Percentiles rank a stretch among this genome's conserved stretches.
Conservation (phyloP, 2,329 filamentous ascomycete species). For the Orbilia quercus region DNA sequence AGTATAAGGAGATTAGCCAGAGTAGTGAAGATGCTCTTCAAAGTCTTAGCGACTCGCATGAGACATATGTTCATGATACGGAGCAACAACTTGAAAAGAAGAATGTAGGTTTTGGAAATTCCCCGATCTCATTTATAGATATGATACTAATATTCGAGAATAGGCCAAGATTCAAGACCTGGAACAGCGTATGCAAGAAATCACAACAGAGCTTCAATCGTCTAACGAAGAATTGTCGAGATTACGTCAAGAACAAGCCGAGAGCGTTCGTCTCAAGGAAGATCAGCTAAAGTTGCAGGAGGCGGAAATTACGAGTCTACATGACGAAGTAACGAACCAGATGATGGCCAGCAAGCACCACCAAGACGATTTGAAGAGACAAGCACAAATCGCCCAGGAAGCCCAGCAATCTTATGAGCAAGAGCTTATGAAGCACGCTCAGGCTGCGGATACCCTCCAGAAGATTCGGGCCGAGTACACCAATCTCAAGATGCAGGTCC, state of each 20-base stretch:
- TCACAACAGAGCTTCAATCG: constrained; percentile 81
- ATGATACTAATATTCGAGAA: constrained; percentile 9
- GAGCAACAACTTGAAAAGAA: constrained; percentile 80
- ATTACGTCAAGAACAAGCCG: constrained; percentile 82
- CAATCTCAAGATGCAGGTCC: constrained; percentile 80
- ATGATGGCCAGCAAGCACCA: constrained; percentile 83
- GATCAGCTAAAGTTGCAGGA: constrained; percentile 85
- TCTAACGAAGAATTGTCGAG: constrained; percentile 84
- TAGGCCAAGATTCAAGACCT: constrained; percentile 78
- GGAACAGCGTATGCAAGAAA: constrained; percentile 82
- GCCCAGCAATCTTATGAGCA: constrained; percentile 96
- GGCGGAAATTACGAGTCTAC: constrained; percentile 80
- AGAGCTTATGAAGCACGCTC: constrained; percentile 92
- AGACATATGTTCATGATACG: constrained; percentile 88
- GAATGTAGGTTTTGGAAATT: constrained; percentile 65
- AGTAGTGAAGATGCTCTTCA: constrained; percentile 86
- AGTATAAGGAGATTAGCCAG: constrained; percentile 89
- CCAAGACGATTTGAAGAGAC: constrained; percentile 89
- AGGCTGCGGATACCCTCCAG: constrained; percentile 88
- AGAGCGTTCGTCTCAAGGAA: constrained; percentile 76
- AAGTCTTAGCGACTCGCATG: constrained; percentile 80
- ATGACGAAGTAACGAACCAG: constrained; percentile 84
- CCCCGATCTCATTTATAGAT: neutral
- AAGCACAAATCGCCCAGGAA: constrained; percentile 91
- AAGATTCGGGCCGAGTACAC: constrained; percentile 82